Evolutionary conservation across 805 yeast genomes (phyloP), one percentile per base, ranked within the genome.

Genomic region (Lipomyces lipofer): DNA sequence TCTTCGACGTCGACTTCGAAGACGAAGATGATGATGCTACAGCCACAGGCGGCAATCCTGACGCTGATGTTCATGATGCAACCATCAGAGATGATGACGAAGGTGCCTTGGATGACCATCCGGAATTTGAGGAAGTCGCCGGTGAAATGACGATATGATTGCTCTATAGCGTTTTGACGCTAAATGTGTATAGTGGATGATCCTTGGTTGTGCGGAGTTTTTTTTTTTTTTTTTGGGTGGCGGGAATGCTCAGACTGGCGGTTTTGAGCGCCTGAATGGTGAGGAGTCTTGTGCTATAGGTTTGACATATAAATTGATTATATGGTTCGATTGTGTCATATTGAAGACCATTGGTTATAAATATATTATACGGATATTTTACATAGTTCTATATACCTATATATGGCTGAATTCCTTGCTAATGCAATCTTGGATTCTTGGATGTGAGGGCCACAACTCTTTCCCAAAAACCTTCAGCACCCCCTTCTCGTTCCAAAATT

Each of bases 1-100:
- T 94, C 73, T 92, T 92, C 67, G 96, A 89, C 69, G 88, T 92
- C 39, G 98, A 92, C 71, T 92, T 92, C 67, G 97, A 92, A 71
- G 98, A 92, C 69, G 97, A 90, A 19, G 96, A 87, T 42, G 91
- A 83, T 32, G 79, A 75, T 28, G 49, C 48, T 12, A 29, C 54
- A 8, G 58, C 56, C 5, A 46, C 54, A 12, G 58, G 52, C 4
- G 39, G 39, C 30, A 42, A 46, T 9, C 35, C 59, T 3, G 56
- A 47, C 36, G 44, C 53, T 15, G 40, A 32, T 6, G 17, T 43
- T 15, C 29, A 52, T 12, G 58, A 44, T 33, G 35, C 39, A 3
- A 46, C 24, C 22, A 47, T 25, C 21, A 43, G 22, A 10, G 46
- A 33, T 25, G 42, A 33, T n/a, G 54, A 52, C 12, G 17, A 38